These are phyloP conservation scores for Candida mattraensis DNA, from an alignment of 805 yeast species.

Conservation along the genomic window DNA sequence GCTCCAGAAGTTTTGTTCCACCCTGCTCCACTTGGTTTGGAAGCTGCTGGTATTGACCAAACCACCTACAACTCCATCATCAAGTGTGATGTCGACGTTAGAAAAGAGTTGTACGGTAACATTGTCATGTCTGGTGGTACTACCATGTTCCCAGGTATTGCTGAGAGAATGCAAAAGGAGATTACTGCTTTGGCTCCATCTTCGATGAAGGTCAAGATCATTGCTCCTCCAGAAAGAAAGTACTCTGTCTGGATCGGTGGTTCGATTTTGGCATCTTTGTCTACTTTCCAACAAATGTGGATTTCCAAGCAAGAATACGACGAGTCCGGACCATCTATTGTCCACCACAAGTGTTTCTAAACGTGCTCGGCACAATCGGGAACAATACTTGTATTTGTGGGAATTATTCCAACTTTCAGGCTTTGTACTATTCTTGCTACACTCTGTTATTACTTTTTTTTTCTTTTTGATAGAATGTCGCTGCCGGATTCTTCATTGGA, in stretches of 20 bases:
- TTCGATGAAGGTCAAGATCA: conserved; percentile 98
- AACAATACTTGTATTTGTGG: conserved; percentile 5
- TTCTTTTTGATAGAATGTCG: no score
- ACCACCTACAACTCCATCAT: conserved; percentile 92
- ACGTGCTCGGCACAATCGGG: conserved; percentile 12
- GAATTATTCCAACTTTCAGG: conserved; percentile 5
- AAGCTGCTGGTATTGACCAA: conserved; percentile 99
- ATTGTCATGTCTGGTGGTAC: conserved; percentile 99
- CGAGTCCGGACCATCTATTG: conserved; percentile 99
- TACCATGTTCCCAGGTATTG: conserved; percentile 99
- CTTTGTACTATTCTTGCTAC: conserved; percentile 7
- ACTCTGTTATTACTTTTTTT: no score
- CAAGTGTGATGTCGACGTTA: conserved; percentile 98
- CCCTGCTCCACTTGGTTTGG: conserved; percentile 85
- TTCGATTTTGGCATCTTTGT: conserved; percentile 96
- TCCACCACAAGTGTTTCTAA: conserved; percentile 93
- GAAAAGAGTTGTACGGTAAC: conserved; percentile 98
- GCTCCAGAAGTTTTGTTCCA: conserved; percentile 99
- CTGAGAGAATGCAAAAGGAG: conserved; percentile 99
- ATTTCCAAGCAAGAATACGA: conserved; percentile 99
- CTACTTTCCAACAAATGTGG: conserved; percentile 99
- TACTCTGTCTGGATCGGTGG: conserved; percentile 99
- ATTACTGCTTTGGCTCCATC: conserved; percentile 99
- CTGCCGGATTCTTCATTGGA: conserved; percentile 1
- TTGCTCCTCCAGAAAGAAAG: conserved; percentile 99